Base-by-base conservation (phyloP, 1,284 basidiomycete genomes). In the Peniophora sp. region DNA sequence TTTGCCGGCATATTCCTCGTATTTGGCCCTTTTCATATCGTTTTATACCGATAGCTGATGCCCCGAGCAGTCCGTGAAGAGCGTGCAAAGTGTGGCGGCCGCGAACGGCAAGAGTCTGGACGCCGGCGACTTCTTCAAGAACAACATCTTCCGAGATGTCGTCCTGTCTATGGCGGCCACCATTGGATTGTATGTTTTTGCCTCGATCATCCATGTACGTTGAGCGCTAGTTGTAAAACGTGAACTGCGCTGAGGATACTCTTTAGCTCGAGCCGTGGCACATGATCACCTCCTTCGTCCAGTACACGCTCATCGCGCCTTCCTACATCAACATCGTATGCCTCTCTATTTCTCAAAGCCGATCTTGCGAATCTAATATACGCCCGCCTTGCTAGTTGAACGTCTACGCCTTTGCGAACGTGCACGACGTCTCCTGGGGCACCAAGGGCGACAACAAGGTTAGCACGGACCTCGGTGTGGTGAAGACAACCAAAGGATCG, bases 221-320 rank as follows among this genome's bases (percentile, higher is more conserved):
- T 46, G 41, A 11, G 10, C 41, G 41, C 14, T 5, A 45, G 19
- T 34, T 47, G 8, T 22, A 3, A 17, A 23, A 24, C 2, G 3
- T 24, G 39, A 14, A 6, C 5, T 44, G 20, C 50, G 54, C 52
- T 39, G 57, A 80, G 83, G 90, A 35, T 96, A 90, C 64, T n/a
- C 69, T 97, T 16, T 90, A 93, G 0, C 80, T 97, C 54, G 95
- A 98, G 67, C 92, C 94, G 14, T 91, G 93, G 84, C 91, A 96
- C 69, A 83, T 97, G 68, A 51, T 97, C 55, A 98, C 94, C 2
- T 92, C 89, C 60, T 95, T 95, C 62, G 56, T 87, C 6, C 93
- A 92, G 53, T 98, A 97, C 65, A 68, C 98, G 56, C 71, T 99
- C 16, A 74, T 97, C 53, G 85, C 85, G 1, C 90, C 92, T 3